Evolutionary conservation across 129 eudicot genomes (phyloP), one percentile per base, ranked within the genome.

Genomic region (Erigeron canadensis): DNA sequence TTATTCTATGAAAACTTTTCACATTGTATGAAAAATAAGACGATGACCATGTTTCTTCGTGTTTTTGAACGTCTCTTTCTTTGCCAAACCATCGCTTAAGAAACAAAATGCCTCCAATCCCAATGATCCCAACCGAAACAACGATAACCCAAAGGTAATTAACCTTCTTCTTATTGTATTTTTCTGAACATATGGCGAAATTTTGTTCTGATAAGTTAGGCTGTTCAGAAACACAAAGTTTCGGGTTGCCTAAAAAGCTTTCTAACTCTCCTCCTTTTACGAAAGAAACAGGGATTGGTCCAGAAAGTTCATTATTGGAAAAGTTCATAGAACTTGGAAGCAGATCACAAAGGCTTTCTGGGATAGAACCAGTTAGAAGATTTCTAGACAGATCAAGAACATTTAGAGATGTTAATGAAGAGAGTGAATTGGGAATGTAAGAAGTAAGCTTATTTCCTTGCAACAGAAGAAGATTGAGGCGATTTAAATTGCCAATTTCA

Each of bases 321-420:
- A 93, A 87, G 86, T 93, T 93, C 79, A 93, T 77, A 0, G 95
- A 93, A 64, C 87, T 93, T 39, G 98, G 96, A 41, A 89, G 84
- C 82, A 93, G 61, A 53, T 80, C 76, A 76, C 80, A 72, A 34
- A 93, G 88, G 75, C 86, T 89, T 67, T 85, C 90, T 3, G 98
- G 98, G 84, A 93, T 63, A 2, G 74, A 76, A 7, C 98, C 98
- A 38, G 53, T 84, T 62, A 93, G 73, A 17, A n/a, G 64, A 69
- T 93, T 93, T 69, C 84, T 76, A 8, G 98, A 87, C 45, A 93
- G 81, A 65, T 93, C 96, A 54, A 93, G 88, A 73, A 85, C 79
- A 67, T 89, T 93, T 18, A 93, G 81, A 41, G 80, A 86, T 55
- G 75, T 74, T 13, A 88, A 69, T 8, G 80, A 77, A 51, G 96